Base-by-base conservation (phyloP, 2,329 filamentous ascomycete genomes). In the Triangularia verruculosa region DNA sequence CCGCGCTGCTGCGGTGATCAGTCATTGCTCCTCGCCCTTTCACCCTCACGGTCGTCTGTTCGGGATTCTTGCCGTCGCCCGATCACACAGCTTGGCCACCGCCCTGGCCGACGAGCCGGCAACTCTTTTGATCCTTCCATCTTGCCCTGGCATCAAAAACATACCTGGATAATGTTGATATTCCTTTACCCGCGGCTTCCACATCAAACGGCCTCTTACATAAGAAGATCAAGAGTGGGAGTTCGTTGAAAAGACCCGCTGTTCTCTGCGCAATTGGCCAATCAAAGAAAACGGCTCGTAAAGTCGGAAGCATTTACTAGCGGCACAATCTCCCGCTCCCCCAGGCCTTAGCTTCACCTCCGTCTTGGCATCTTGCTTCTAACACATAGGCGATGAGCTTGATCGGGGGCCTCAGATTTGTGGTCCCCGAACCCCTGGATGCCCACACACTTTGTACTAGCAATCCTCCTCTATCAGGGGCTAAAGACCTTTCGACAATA, bases 291-390 rank as follows among this genome's bases (percentile, higher is more conserved):
- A 34, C 3, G 32, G 22, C 55, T 64, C 59, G 59, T 62, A 64
- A 63, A 47, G 15, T 28, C 51, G 51, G 58, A 27, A 66, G 47
- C 15, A 47, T 28, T 47, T 57, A 39, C 8, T 47, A 24, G 55
- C 52, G 58, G 59, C 59, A 28, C 64, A 52, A 52, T 20, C 56
- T 64, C 43, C 32, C n/a, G 54, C 55, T 52, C 32, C 32, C 30
- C n/a, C 25, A 34, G 15, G 6, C 20, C 30, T 54, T 24, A 27
- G 47, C 61, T 30, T 28, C 28, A 30, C 55, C 15, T 20, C 55
- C 59, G 24, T 43, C 51, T 17, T 17, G 27, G 27, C 27, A 57
- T 24, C 24, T n/a, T 24, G 30, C 24, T 4, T 12, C 59, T 28
- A 15, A 57, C 17, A 39, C 34, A 15, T 24, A 12, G 39, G 15